Conservation (phyloP, 1,284 basidiomycete species). For the Leccinum subfulvum region DNA sequence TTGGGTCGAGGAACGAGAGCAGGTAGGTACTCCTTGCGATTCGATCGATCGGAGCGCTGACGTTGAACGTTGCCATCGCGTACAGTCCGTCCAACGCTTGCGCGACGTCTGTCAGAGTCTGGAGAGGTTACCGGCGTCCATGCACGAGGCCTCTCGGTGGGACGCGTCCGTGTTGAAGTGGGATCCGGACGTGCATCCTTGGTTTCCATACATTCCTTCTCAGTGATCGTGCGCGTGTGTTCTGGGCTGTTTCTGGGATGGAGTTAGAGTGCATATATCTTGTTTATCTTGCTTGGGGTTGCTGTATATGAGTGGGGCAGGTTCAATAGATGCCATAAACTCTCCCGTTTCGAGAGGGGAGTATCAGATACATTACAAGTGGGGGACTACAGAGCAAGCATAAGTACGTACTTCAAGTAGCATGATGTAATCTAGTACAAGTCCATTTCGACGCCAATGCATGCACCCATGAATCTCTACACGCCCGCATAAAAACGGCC, state of each 20-base stretch:
- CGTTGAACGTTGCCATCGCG: neutral
- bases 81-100: constrained; percentile 32
- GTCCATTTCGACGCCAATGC: no score
- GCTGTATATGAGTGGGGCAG: no score
- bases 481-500: no score
- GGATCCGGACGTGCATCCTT: constrained; percentile 44
- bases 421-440: no score
- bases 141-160: constrained; percentile 29
- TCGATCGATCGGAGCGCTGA: neutral
- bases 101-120: constrained; percentile 30
- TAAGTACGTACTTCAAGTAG: no score
- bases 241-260: neutral
- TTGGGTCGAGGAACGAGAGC: constrained; percentile 38
- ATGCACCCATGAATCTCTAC: no score
- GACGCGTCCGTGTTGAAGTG: constrained; percentile 37
- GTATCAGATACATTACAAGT: no score
- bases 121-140: constrained; percentile 32
- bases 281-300: no score
- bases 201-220: constrained; percentile 36
- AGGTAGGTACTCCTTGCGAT: constrained; percentile 16
- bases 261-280: neutral
- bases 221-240: neutral
- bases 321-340: no score
- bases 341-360: no score
- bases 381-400: no score